Conservation (phyloP, 345 rosid genomes). For the Bruguiera gymnorhiza region DNA sequence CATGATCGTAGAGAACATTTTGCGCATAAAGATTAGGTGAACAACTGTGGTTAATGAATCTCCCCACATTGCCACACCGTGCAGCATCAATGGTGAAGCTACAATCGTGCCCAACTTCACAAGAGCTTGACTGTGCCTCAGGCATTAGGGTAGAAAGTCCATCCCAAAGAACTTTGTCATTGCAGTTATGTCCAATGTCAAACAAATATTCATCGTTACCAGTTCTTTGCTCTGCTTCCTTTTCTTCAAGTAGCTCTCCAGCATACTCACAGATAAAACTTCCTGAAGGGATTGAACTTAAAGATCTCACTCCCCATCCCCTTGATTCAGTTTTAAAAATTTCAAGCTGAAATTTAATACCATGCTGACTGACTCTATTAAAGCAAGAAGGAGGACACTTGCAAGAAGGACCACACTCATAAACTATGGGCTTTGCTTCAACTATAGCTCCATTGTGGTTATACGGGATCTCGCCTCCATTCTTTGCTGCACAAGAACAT, state of each 20-base stretch:
- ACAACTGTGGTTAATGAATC: slow-evolving; percentile 90
- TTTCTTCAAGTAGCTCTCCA: slow-evolving; percentile 78
- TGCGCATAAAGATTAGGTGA: slow-evolving; percentile 93
- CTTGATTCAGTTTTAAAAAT: slow-evolving; percentile 71
- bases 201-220: slow-evolving; percentile 81
- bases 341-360: slow-evolving; percentile 73
- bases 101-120: slow-evolving; percentile 33
- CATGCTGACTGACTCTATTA: slow-evolving; percentile 72
- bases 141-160: slow-evolving; percentile 49
- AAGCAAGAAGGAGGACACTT: slow-evolving; percentile 70
- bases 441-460: slow-evolving; percentile 74
- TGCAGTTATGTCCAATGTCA: slow-evolving; percentile 57
- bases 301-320: slow-evolving; percentile 95
- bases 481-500: slow-evolving; percentile 57
- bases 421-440: slow-evolving; percentile 54
- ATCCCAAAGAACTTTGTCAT: slow-evolving; percentile 39
- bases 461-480: slow-evolving; percentile 78
- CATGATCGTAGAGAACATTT: slow-evolving; percentile 74
- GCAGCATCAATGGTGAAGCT: slow-evolving; percentile 90
- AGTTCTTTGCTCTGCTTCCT: slow-evolving; percentile 59
- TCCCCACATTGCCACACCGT: slow-evolving; percentile 60
- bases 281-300: slow-evolving; percentile 67
- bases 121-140: slow-evolving; percentile 29
- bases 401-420: slow-evolving; percentile 83
- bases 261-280: slow-evolving; percentile 85